Conservation (phyloP, 352 stramenopile genomes). For the Phytopythium oedochilum region DNA sequence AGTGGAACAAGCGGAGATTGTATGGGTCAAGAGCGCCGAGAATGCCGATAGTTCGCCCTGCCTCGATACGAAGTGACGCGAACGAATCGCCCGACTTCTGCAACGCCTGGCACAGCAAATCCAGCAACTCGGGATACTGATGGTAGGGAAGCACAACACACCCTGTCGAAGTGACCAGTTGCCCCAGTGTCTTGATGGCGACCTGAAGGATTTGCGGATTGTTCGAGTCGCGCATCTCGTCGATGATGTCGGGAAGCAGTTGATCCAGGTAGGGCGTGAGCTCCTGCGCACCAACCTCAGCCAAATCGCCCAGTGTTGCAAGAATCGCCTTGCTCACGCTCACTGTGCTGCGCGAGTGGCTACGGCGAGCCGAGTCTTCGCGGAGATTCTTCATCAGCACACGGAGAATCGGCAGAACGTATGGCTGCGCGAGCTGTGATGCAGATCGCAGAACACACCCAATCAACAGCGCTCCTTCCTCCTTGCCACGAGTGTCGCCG, state of each 20-base stretch:
- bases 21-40: slow-evolving; percentile 83
- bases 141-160: slow-evolving; percentile 84
- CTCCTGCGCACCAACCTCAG: slow-evolving; percentile 71
- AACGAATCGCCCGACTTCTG: slow-evolving; percentile 82
- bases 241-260: slow-evolving; percentile 82
- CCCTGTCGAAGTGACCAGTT: slow-evolving; percentile 78
- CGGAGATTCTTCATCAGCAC: slow-evolving; percentile 87
- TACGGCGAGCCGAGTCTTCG: slow-evolving; percentile 67
- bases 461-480: slow-evolving; percentile 79
- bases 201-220: slow-evolving; percentile 85
- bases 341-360: slow-evolving; percentile 68
- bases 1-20: slow-evolving; percentile 78
- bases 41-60: slow-evolving; percentile 72
- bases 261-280: slow-evolving; percentile 81
- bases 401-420: slow-evolving; percentile 81
- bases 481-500: slow-evolving; percentile 73
- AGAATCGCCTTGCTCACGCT: slow-evolving; percentile 84
- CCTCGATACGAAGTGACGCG: slow-evolving; percentile 71
- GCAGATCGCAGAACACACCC: slow-evolving; percentile 77
- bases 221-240: slow-evolving; percentile 80
- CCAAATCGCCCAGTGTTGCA: slow-evolving; percentile 75
- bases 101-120: slow-evolving; percentile 68
- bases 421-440: slow-evolving; percentile 73
- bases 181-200: slow-evolving; percentile 80
- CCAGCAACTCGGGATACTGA: slow-evolving; percentile 79